phyloP scores from a whole-genome alignment of 805 yeast species.

The Sugiyamaella valdiviana region DNA sequence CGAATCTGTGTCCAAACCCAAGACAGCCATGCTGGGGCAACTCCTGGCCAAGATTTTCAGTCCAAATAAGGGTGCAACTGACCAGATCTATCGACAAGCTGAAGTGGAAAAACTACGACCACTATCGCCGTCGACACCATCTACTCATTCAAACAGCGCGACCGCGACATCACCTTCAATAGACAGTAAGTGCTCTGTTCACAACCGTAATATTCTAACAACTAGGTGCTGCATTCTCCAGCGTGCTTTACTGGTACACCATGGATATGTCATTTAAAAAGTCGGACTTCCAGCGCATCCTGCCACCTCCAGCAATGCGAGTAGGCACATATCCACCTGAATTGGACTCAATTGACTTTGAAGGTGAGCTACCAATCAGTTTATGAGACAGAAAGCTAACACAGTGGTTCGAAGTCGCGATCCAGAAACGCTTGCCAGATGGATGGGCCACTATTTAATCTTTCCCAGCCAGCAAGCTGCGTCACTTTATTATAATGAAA shows the following conservation, averaged over 20 bases:
- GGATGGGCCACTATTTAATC: constrained; percentile 48
- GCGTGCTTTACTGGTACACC: constrained; percentile 31
- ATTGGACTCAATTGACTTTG: constrained; percentile 18
- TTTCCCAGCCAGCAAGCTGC: constrained; percentile 47
- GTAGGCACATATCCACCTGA: constrained; percentile 14
- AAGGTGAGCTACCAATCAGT: constrained; percentile 9
- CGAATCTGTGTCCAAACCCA: background rate
- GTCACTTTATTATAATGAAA: constrained; percentile 45
- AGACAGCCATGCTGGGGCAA: background rate
- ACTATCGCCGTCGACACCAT: too few relatives aligned
- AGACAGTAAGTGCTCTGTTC: background rate
- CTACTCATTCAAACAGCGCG: too few relatives aligned
- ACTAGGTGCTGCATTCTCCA: constrained; percentile 12
- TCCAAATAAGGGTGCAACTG: background rate
- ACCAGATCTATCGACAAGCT: background rate
- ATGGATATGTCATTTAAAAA: constrained; percentile 27
- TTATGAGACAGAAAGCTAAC: constrained; percentile 1
- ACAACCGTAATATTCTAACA: background rate
- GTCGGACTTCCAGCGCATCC: constrained; percentile 30
- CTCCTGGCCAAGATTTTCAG: background rate
- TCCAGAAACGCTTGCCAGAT: constrained; percentile 39
- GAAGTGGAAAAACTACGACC: background rate
- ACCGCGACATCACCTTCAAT: background rate
- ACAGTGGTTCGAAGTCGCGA: constrained; percentile 44
- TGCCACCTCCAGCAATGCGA: constrained; percentile 23